These are phyloP conservation scores for Carex sylvatica DNA, from an alignment of 202 grass and related monocot species.

Conservation along the genomic window DNA sequence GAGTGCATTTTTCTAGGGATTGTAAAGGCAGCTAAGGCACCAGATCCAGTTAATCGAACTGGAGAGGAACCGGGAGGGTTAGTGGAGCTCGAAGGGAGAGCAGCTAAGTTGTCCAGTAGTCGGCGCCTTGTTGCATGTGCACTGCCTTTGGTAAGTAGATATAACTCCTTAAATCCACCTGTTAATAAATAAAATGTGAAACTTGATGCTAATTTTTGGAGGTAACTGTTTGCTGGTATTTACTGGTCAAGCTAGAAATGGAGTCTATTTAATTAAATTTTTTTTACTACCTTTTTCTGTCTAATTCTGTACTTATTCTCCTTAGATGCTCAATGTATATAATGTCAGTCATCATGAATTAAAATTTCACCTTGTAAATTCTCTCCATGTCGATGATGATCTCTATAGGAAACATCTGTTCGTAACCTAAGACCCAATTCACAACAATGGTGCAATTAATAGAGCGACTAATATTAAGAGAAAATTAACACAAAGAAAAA, in stretches of 20 bases:
- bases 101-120: constrained; percentile 71
- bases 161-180: constrained; percentile 14
- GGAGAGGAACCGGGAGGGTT: constrained; percentile 35
- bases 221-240: not conserved
- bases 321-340: not conserved
- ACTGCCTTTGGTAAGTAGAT: not conserved
- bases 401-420: constrained; percentile 44
- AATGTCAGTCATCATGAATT: constrained; percentile 18
- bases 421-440: constrained; percentile 47
- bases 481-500: not conserved
- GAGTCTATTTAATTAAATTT: not conserved
- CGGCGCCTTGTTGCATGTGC: constrained; percentile 48
- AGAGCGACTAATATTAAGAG: not conserved
- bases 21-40: constrained; percentile 53
- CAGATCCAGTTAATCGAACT: constrained; percentile 65
- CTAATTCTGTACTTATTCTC: not conserved
- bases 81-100: constrained; percentile 39
- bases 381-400: constrained; percentile 35
- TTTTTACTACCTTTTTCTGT: not conserved
- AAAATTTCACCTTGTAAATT: constrained; percentile 65
- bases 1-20: constrained; percentile 2
- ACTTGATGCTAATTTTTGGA: not conserved
- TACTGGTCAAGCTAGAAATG: not conserved
- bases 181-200: not conserved
- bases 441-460: constrained; percentile 32